Evolutionary conservation across 2,329 filamentous ascomycete genomes (phyloP), one percentile per base, ranked within the genome.

Genomic region (Aureobasidium pullulans): DNA sequence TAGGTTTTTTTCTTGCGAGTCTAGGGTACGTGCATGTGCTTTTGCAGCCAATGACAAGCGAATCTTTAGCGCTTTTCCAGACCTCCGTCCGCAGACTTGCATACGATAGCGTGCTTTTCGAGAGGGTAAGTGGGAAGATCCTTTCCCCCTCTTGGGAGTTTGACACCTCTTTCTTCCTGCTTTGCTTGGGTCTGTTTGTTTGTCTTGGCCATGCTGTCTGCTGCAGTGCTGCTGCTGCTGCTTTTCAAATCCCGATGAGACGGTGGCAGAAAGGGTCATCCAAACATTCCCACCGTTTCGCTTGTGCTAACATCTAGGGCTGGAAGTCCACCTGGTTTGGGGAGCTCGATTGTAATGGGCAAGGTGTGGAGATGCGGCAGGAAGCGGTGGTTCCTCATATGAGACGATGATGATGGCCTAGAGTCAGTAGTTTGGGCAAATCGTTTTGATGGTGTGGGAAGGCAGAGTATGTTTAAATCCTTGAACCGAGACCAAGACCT

Each of bases 101-200:
- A 56, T 56, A 56, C 52, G 42, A 56, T 56, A 56, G 52, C 52
- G 52, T 56, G 39, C 32, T 37, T 36, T 56, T 23, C 23, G 3
- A 23, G 23, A 23, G 23, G 3, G 23, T 23, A 3, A 4, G 23
- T 23, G 3, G 52, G 23, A 28, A 32, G 28, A 56, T 15, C 49
- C 37, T 37, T 34, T 50, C 48, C 13, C 23, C 28, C 10, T 46
- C 34, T 13, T 11, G 32, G 31, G 31, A 23, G 36, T 37, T 37
- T 42, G 49, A 53, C 49, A 53, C 49, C 36, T 53, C 13, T 52
- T 52, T 52, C 36, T 16, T 19, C 29, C 36, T 13, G 15, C n/a
- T 29, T 52, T 16, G 19, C 34, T 34, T 37, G 23, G 32, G 29
- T 34, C 29, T n/a, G 31, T 29, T 48, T 48, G 29, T 29, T 15